Base-by-base conservation (phyloP, 495 filamentous ascomycete genomes). In the Xylaria palmicola region DNA sequence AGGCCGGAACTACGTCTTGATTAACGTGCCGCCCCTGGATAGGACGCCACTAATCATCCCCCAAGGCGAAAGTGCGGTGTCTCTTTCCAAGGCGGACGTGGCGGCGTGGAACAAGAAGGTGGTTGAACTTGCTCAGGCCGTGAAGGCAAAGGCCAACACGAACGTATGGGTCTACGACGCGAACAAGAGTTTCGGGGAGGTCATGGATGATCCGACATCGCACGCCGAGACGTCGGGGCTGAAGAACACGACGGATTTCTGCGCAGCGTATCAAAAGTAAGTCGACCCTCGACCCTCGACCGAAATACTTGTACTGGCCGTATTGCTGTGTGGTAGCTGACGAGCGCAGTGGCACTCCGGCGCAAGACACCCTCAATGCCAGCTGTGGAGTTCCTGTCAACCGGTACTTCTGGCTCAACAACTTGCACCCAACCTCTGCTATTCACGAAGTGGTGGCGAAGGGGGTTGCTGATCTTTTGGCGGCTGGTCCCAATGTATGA, bases 11-110 rank as follows among this genome's bases (percentile, higher is more conserved):
- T 92, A 92, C 68, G 72, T 89, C n/a, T 82, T 93, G 67, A 57
- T 93, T 60, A 87, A 86, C 55, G 89, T 91, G 3, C 91, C 90
- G 0, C 85, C 90, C 2, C 79, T 89, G n/a, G 77, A 90, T 37
- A 83, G 86, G 10, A 83, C 81, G 22, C 89, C 89, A 0, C 64
- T 81, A 7, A 84, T 84, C 45, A 56, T 74, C 0, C 65, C 48
- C 1, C 65, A 76, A 49, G 66, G 74, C 0, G 36, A 66, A 0
- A 39, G 39, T 20, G 53, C 71, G 0, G 57, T 74, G 3, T 56
- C 60, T 0, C 55, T 64, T 22, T 75, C 81, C 60, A 69, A 66
- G 5, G 69, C 54, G 1, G 67, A 73, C 1, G 78, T 81, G 48
- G 68, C 45, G 6, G 67, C 73, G 61, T 81, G 69, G 69, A 81